Base-by-base conservation (phyloP, 768 basidiomycete species). In the Tulasnella sp. region DNA sequence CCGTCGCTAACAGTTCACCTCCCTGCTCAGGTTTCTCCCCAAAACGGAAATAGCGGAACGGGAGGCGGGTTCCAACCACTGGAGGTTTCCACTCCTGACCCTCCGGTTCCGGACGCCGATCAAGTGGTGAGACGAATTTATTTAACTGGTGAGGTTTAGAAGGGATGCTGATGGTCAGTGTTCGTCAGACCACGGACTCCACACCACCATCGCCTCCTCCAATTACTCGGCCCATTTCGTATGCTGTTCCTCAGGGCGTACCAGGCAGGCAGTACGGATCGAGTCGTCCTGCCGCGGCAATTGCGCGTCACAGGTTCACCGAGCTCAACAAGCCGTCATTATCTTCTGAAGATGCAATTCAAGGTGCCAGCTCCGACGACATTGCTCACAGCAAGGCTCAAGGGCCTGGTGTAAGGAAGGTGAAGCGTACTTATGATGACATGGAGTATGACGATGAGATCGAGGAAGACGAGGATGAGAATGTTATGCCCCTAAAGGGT, bases 361-460 rank as follows among this genome's bases (percentile, higher is more conserved):
- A 7, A n/a, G 25, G n/a, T 69, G 25, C 39, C 36, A 40, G 39
- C n/a, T 37, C 36, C 25, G 68, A 69, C 15, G 36, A 69, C 36
- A 29, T 40, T 9, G 31, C 34, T 31, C 25, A n/a, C 34, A 36
- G 34, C 68, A 69, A 69, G 34, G n/a, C 68, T 36, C 39, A 15
- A 29, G 39, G 34, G 34, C 15, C 22, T 3, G 68, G 14, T 15
- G 39, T 15, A n/a, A 69, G 39, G n/a, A 69, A n/a, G 34, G 22
- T 34, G 39, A 69, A 69, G 68, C 36, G 68, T 15, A 37, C 22
- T 8, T n/a, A 37, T 69, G 68, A 69, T 15, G 68, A 69, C 29
- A 69, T 69, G 68, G 68, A 69, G 25, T 69, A 69, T n/a, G 68
- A 29, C 29, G 54, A 69, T 11, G 68, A 69, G 22, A 69, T 69